Conservation (phyloP, 306 rosid genomes). For the Cucumis hystrix region DNA sequence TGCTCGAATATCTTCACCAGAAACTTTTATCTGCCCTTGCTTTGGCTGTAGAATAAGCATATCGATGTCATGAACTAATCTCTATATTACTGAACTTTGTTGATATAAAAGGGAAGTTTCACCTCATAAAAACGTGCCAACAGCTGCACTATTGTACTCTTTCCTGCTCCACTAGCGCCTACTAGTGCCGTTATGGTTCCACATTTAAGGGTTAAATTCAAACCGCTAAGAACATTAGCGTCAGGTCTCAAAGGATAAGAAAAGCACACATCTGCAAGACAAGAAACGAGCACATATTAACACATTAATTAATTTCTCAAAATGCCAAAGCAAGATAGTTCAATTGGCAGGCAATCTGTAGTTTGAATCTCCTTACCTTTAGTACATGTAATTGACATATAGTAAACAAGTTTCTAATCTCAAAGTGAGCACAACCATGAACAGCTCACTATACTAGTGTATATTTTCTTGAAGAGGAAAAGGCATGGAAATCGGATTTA, state of each 20-base stretch:
- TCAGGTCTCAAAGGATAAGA: slow-evolving; percentile 90
- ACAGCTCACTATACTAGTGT: background rate
- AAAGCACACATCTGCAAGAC: slow-evolving; percentile 63
- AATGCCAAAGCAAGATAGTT: background rate
- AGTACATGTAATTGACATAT: background rate
- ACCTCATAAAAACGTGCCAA: slow-evolving; percentile 97
- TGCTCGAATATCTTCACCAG: slow-evolving; percentile 76
- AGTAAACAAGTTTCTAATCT: background rate
- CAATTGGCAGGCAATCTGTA: no score
- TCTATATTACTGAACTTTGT: background rate
- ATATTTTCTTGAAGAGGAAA: background rate
- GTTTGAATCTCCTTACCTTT: no score
- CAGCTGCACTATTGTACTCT: slow-evolving; percentile 87
- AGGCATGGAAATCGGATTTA: background rate
- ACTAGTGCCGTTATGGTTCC: slow-evolving; percentile 90
- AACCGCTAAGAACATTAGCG: slow-evolving; percentile 46
- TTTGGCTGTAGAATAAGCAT: slow-evolving; percentile 49
- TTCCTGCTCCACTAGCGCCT: slow-evolving; percentile 88
- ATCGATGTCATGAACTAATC: slow-evolving; percentile 2
- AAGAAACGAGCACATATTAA: slow-evolving; percentile 4
- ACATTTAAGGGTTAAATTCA: slow-evolving; percentile 61
- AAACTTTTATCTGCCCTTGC: slow-evolving; percentile 72
- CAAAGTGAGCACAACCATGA: background rate
- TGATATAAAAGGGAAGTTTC: slow-evolving; percentile 12
- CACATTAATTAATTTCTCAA: background rate